A percentile compares a stretch with the other conserved stretches of the same genome.
Evolutionary conservation across 495 filamentous ascomycete species (phyloP).

Genomic region (Massariosphaeria phaeospora): DNA sequence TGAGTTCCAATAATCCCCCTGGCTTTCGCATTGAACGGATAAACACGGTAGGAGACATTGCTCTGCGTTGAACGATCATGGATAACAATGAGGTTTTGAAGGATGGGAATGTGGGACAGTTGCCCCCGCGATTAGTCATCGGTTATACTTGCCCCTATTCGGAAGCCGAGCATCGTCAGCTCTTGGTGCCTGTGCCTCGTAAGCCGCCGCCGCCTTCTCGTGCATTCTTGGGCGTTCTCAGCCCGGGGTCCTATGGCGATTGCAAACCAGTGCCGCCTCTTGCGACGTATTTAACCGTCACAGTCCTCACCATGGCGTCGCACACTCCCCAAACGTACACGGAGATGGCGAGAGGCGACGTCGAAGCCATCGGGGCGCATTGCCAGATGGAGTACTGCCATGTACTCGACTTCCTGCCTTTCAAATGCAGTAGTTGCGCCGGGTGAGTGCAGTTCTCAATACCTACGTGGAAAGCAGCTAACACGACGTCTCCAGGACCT

Average conservation of each 20-base stretch:
- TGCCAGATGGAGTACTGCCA: slow-evolving; percentile 89
- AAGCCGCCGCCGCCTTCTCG: background rate
- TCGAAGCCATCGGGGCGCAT: slow-evolving; percentile 79
- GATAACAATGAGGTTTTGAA: too few species aligned
- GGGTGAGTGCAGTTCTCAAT: slow-evolving; percentile 34
- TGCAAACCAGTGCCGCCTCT: background rate
- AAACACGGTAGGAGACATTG: too few species aligned
- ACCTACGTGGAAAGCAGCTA: slow-evolving; percentile 2
- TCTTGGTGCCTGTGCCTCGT: slow-evolving; percentile 6
- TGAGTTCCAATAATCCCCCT: too few species aligned
- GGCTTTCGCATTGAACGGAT: too few species aligned
- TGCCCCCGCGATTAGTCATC: background rate
- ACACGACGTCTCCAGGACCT: slow-evolving; percentile 52
- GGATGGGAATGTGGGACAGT: too few species aligned
- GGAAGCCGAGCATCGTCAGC: slow-evolving; percentile 13
- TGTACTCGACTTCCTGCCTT: slow-evolving; percentile 93
- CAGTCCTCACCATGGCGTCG: slow-evolving; percentile 41
- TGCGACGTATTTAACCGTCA: background rate
- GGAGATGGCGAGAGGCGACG: slow-evolving; percentile 57
- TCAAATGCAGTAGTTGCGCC: slow-evolving; percentile 83
- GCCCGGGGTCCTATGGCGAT: background rate
- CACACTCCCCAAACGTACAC: slow-evolving; percentile 47
- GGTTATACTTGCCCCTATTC: background rate
- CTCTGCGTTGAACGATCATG: too few species aligned
- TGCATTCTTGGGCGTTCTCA: slow-evolving; percentile 1